Evolutionary conservation across 805 yeast species (phyloP), one percentile per base, ranked within the genome.

Genomic region (Candida golubevii): DNA sequence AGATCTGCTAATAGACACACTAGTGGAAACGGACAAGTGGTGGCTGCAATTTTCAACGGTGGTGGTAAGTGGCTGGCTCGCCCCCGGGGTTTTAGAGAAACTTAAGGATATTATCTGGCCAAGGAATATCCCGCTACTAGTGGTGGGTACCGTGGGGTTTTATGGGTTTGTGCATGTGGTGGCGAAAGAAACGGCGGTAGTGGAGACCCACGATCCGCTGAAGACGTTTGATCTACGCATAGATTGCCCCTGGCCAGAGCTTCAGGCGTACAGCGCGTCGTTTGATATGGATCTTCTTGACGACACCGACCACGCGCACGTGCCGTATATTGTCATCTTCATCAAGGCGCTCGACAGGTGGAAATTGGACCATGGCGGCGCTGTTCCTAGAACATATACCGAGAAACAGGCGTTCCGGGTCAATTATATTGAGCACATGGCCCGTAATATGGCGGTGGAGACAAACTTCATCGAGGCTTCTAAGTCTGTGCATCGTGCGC

Each of bases 181-280:
- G 29, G 59, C 76, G n/a, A 60, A 57, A 26, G 88, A 82, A 53
- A 79, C 79, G 8, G 77, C 82, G n/a, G 77, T 87, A 2, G 65
- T 88, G 12, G 90, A 90, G 47, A 79, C 96, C 0, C 76, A 71
- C 53, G 95, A 88, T 59, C 80, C 82, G 0, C 80, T 67, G 59
- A 67, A 76, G 8, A 56, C 82, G 2, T 78, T 73, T 26, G 96
- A 88, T 55, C 63, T 89, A 46, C 66, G 95, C 41, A 62, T 89
- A 2, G 82, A 80, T 47, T 44, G 59, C 5, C 86, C 93, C 1
- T 91, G 97, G 96, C 64, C 71, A 1, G 88, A 85, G 51, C 62
- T 89, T 7, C 60, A 62, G 32, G 65, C 62, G 0, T 80, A 72
- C 51, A 70, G 77, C 12, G 76, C 79, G 39, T 60, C 77, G 0